Evolutionary conservation across 2,329 filamentous ascomycete genomes (phyloP).

Genomic region (Sporothrix pallida): DNA sequence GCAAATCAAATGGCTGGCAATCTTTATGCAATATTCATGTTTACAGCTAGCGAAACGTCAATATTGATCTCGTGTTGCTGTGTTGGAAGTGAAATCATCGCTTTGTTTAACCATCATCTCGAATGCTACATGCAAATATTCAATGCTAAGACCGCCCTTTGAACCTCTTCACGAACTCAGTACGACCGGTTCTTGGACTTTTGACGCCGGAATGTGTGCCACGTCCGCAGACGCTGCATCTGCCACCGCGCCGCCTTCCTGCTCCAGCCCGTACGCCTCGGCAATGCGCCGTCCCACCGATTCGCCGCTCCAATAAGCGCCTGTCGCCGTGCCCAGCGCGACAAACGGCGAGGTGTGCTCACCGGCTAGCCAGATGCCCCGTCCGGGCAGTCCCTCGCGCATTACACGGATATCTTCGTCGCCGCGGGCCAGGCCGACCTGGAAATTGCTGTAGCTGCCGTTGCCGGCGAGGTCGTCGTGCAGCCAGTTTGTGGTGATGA

Average conservation of each 20-base stretch:
- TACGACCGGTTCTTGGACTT: neutral
- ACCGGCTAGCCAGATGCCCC: constrained; percentile 82
- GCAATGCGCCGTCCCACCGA: constrained; percentile 70
- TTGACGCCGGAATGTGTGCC: neutral
- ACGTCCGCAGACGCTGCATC: neutral
- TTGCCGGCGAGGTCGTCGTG: constrained; percentile 79
- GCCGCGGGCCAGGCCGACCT: constrained; percentile 71
- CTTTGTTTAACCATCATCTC: constrained; percentile 8
- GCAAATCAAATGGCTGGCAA: no score
- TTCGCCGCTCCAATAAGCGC: constrained; percentile 92
- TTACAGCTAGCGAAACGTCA: neutral
- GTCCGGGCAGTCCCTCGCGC: constrained; percentile 65
- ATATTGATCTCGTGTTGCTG: neutral
- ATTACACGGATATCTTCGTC: constrained; percentile 73
- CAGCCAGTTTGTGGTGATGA: constrained; percentile 78
- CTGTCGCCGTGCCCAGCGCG: constrained; percentile 84
- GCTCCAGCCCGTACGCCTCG: constrained; percentile 52
- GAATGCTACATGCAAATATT: neutral
- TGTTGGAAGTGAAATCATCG: neutral
- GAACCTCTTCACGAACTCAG: neutral
- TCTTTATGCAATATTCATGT: neutral
- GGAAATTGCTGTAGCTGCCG: constrained; percentile 87
- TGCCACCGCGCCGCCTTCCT: neutral
- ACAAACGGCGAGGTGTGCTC: constrained; percentile 93
- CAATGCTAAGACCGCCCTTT: no score